A percentile compares a stretch with the other conserved stretches of the same genome.
Evolutionary conservation across 768 basidiomycete species (phyloP).

Genomic region (Termitomyces sp.): DNA sequence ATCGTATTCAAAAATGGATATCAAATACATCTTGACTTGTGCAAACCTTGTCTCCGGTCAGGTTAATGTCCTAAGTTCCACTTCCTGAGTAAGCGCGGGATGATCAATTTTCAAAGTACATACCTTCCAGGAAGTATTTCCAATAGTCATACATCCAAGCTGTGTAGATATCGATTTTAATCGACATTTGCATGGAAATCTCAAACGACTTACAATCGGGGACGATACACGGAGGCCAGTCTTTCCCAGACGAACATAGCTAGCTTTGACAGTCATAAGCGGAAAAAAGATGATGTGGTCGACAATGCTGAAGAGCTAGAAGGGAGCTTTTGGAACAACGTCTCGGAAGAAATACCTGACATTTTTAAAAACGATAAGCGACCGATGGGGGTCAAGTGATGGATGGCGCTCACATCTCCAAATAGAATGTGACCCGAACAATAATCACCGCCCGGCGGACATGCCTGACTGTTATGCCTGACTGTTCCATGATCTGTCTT

Average conservation of each 20-base stretch:
- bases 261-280: neutral
- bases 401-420: too few relatives aligned
- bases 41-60: neutral
- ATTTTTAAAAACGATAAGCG: too few relatives aligned
- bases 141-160: conserved; percentile 1
- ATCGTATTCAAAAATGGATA: neutral
- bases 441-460: too few relatives aligned
- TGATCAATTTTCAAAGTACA: neutral
- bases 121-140: neutral
- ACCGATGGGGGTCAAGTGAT: too few relatives aligned
- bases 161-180: neutral
- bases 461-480: too few relatives aligned
- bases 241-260: neutral
- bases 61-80: neutral
- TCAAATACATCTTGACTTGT: neutral
- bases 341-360: too few relatives aligned
- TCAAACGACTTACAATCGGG: neutral
- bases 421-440: too few relatives aligned
- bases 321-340: too few relatives aligned
- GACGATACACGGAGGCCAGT: neutral
- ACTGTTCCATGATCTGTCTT: too few relatives aligned
- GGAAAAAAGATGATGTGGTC: too few relatives aligned
- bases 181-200: neutral
- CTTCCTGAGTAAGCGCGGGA: too few relatives aligned
- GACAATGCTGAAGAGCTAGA: too few relatives aligned